Conservation (phyloP, 768 basidiomycete species). For the Pisolithus sp. region DNA sequence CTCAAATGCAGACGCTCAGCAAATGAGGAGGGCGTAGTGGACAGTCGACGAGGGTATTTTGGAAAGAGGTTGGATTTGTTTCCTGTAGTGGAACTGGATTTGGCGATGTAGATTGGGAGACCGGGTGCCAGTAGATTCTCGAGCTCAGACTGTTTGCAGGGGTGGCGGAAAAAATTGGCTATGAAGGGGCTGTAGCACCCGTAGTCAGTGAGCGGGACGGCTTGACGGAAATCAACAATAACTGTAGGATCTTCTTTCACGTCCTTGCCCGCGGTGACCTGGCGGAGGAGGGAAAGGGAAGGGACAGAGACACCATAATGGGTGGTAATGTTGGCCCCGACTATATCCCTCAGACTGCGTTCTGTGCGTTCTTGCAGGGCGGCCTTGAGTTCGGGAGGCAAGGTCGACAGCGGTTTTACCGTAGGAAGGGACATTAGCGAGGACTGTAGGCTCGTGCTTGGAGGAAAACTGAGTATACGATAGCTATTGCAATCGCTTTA, state of each 20-base stretch:
- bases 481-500: too few species aligned
- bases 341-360: not conserved
- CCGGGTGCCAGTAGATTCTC: constrained; percentile 4
- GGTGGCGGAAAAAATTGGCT: not conserved
- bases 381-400: not conserved
- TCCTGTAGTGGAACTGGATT: constrained; percentile 3
- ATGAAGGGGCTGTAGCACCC: constrained; percentile 1
- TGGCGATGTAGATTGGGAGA: not conserved
- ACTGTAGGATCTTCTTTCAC: too few species aligned
- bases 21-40: too few species aligned
- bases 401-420: not conserved
- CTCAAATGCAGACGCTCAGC: too few species aligned
- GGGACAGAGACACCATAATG: not conserved
- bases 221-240: not conserved
- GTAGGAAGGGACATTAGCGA: not conserved
- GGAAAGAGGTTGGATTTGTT: constrained; percentile 2
- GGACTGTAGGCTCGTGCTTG: not conserved
- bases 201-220: constrained; percentile 4
- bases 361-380: not conserved
- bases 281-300: not conserved
- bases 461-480: too few species aligned
- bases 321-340: not conserved
- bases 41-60: constrained; percentile 1
- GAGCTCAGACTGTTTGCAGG: not conserved
- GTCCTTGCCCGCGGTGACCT: too few species aligned